Evolutionary conservation across 768 basidiomycete species (phyloP), one percentile per base, ranked within the genome.

Genomic region (Boletales sp.): DNA sequence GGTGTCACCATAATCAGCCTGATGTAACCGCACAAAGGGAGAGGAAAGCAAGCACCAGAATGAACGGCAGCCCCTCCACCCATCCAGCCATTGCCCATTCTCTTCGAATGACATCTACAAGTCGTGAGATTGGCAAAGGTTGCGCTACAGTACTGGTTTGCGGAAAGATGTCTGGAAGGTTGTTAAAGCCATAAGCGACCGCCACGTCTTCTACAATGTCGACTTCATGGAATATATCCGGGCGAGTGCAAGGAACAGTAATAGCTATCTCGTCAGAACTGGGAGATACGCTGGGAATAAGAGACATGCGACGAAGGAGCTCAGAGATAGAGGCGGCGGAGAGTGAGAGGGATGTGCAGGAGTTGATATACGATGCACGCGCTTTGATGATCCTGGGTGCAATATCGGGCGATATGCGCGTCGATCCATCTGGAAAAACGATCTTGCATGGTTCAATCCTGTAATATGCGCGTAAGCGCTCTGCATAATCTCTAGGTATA

Each of bases 121-220:
- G 74, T 66, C 85, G 93, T 73, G 90, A 94, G 57, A 97, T 84
- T 2, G 86, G 83, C 50, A 94, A 74, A 10, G 93, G 92, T 64
- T 95, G 92, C 18, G 91, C 95, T 35, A 98, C 90, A 8, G 97
- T 98, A 66, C 87, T 94, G 15, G 94, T 97, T 8, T 83, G 72
- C 2, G 97, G 97, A 81, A 99, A 94, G 13, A 82, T 84, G 59
- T 90, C 81, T 2, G 92, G 90, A 24, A 99, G 78, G 60, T 95
- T 97, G 74, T 99, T 97, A 77, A 93, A 98, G 2, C 97, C 97
- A 64, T 94, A 97, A 1, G 94, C 97, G 56, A 99, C 90, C 10
- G 97, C 97, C 2, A 87, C 92, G 56, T 99, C 97, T 66, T 99
- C 97, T 86, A 99, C 89, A 65, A 98, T 81, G 65, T 99, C 97